Evolutionary conservation across 1,284 basidiomycete genomes (phyloP).

Genomic region (Ganoderma leucocontextum): DNA sequence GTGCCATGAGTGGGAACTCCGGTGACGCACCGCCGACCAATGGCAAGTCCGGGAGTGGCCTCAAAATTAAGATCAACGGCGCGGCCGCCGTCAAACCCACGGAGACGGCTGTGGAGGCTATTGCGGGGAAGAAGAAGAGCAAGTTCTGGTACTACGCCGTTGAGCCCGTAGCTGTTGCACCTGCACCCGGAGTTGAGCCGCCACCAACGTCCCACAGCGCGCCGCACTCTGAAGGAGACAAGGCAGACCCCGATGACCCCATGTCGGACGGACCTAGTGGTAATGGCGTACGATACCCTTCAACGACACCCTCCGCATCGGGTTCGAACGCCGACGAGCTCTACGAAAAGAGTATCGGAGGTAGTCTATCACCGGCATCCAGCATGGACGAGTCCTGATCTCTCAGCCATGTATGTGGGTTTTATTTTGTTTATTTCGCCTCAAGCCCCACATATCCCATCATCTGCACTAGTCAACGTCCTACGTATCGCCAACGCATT

Average conservation of each 20-base stretch:
- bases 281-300: conserved; percentile 28
- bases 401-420: conserved; percentile 13
- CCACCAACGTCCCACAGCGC: conserved; percentile 18
- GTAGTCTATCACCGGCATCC: conserved; percentile 43
- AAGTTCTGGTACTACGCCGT: conserved; percentile 87
- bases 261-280: conserved; percentile 27
- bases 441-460: conserved; percentile 13
- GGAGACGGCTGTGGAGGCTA: conserved; percentile 73
- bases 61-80: conserved; percentile 49
- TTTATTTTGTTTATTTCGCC: conserved; percentile 24
- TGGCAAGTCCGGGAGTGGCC: conserved; percentile 41
- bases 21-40: conserved; percentile 31
- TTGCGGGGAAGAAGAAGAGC: conserved; percentile 80
- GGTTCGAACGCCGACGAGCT: conserved; percentile 34
- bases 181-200: conserved; percentile 20
- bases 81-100: conserved; percentile 70
- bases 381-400: conserved; percentile 45
- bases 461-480: conserved; percentile 18
- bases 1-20: conserved; percentile 66
- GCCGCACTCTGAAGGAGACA: conserved; percentile 27
- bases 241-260: conserved; percentile 15
- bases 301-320: conserved; percentile 28
- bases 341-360: conserved; percentile 40
- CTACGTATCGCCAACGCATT: conserved; percentile 19
- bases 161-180: conserved; percentile 56